Evolutionary conservation across 306 rosid genomes (phyloP).

Genomic region (Sophora flavescens): DNA sequence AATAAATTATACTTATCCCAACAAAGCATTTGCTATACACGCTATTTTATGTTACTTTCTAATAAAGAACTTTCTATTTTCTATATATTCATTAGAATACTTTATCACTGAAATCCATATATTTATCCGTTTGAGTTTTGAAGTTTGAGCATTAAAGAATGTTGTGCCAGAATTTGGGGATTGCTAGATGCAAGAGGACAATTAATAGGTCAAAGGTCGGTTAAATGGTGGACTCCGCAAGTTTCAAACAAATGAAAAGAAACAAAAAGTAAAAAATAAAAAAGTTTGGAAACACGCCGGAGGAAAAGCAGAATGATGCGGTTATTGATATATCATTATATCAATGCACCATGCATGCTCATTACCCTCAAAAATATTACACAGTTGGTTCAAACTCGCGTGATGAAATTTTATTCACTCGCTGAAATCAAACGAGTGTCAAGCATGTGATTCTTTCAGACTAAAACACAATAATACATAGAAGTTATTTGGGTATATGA

Average conservation of each 20-base stretch:
- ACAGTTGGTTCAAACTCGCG: too few relatives aligned
- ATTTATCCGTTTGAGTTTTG: conserved; percentile 37
- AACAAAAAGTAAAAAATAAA: conserved; percentile 17
- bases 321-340: conserved; percentile 15
- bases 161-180: conserved; percentile 43
- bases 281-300: neutral
- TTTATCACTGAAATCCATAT: conserved; percentile 23
- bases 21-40: too few relatives aligned
- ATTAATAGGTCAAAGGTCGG: conserved; percentile 54
- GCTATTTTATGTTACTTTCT: too few relatives aligned
- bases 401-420: conserved; percentile 2
- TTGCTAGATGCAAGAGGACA: conserved; percentile 48
- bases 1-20: too few relatives aligned
- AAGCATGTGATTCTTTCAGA: neutral
- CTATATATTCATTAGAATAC: neutral
- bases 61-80: too few relatives aligned
- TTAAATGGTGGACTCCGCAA: conserved; percentile 44
- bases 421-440: neutral
- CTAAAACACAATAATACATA: neutral
- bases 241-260: conserved; percentile 30
- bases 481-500: neutral
- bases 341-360: conserved; percentile 26
- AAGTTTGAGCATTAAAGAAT: conserved; percentile 4
- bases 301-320: conserved; percentile 30
- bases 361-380: too few relatives aligned